These are phyloP conservation scores for Symbiodinium natans DNA, from an alignment of 73 alveolate genomes.

Conservation along the genomic window DNA sequence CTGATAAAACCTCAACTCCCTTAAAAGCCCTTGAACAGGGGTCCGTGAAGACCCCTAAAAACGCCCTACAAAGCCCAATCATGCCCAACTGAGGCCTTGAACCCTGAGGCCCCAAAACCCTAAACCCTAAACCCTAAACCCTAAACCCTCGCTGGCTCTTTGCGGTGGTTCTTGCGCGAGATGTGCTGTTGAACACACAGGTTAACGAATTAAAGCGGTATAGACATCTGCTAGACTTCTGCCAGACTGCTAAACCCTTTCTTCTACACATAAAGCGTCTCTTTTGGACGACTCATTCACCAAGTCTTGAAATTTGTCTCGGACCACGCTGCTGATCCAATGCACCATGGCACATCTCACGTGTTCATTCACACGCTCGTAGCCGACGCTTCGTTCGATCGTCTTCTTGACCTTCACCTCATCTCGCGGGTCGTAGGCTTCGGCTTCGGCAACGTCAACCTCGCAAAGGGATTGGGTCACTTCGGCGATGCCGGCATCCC, in stretches of 20 bases:
- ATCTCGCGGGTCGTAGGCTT: too few species aligned
- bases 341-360: conserved; percentile 33
- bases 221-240: too few species aligned
- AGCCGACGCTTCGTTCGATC: background rate
- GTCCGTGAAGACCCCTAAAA: too few species aligned
- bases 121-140: too few species aligned
- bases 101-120: too few species aligned
- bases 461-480: conserved; percentile 5
- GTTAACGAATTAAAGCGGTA: too few species aligned
- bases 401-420: conserved; percentile 50
- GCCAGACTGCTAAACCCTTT: too few species aligned
- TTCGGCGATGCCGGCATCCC: conserved; percentile 13
- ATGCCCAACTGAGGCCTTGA: background rate
- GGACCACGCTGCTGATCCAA: conserved; percentile 7
- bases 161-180: too few species aligned
- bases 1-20: too few species aligned
- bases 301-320: background rate
- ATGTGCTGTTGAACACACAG: too few species aligned
- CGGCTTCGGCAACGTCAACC: conserved; percentile 20
- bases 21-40: too few species aligned
- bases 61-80: too few species aligned
- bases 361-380: background rate
- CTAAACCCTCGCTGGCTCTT: background rate
- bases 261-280: background rate
- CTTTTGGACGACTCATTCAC: background rate